These are phyloP conservation scores for Trichoderma sp. DNA, from an alignment of 2,329 filamentous ascomycete genomes.

Conservation along the genomic window DNA sequence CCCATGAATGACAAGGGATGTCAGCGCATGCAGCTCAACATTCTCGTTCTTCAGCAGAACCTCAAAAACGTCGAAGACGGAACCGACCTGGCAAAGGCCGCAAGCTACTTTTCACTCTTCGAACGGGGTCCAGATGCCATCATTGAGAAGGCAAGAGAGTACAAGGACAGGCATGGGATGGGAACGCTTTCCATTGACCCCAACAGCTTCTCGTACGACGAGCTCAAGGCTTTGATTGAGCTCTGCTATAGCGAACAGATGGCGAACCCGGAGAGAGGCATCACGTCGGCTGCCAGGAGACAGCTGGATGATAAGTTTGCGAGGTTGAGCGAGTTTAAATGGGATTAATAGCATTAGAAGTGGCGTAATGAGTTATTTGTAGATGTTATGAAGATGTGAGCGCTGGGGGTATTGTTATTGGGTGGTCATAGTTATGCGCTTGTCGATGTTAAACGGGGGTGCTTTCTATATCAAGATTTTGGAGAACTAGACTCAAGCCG, in stretches of 20 bases:
- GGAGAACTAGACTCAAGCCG: background rate
- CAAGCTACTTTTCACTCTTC: constrained; percentile 71
- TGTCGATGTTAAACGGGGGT: background rate
- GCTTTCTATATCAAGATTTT: background rate
- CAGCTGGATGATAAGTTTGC: constrained; percentile 70
- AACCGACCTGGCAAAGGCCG: constrained; percentile 63
- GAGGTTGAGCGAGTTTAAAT: constrained; percentile 72
- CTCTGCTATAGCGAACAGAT: constrained; percentile 69
- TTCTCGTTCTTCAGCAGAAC: constrained; percentile 93
- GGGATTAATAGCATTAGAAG: constrained; percentile 45
- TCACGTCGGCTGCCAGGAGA: constrained; percentile 66
- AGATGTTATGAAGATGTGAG: background rate
- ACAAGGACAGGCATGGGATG: constrained; percentile 40
- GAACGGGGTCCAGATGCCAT: constrained; percentile 65
- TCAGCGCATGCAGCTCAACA: constrained; percentile 88
- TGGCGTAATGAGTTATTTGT: constrained; percentile 1
- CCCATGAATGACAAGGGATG: constrained; percentile 85
- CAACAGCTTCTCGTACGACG: constrained; percentile 63
- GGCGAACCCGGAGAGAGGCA: constrained; percentile 66
- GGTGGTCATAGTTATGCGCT: background rate
- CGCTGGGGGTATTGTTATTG: background rate
- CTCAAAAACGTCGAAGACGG: constrained; percentile 85
- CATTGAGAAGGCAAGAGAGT: constrained; percentile 60
- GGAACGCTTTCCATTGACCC: constrained; percentile 36
- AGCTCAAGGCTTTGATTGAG: constrained; percentile 66